These are phyloP conservation scores for Heteromeles arbutifolia DNA, from an alignment of 306 rosid species.

Conservation along the genomic window DNA sequence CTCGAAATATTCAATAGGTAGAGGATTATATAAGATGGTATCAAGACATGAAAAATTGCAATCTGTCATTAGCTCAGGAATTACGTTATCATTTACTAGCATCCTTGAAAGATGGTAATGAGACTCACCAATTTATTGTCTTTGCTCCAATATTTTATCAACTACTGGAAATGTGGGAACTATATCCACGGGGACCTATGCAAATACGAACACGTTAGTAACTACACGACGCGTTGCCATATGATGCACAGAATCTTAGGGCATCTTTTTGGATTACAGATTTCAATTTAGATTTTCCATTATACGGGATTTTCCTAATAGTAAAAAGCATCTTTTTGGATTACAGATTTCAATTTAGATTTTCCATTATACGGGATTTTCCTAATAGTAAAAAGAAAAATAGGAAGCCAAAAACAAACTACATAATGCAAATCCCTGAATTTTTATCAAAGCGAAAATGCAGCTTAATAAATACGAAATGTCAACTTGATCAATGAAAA, in stretches of 20 bases:
- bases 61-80: background rate
- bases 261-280: no score
- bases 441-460: background rate
- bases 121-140: slow-evolving; percentile 8
- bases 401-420: background rate
- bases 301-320: no score
- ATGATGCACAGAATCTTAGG: background rate
- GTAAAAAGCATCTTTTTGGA: background rate
- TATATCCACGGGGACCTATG: slow-evolving; percentile 85
- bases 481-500: background rate
- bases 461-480: background rate
- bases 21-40: background rate
- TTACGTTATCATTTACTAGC: background rate
- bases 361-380: background rate
- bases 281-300: no score
- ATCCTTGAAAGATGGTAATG: background rate
- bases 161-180: slow-evolving; percentile 69
- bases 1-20: background rate
- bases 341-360: background rate
- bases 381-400: background rate
- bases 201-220: background rate
- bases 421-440: background rate
- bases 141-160: slow-evolving; percentile 37
- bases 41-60: background rate
- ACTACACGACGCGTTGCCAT: background rate